These are phyloP conservation scores for Blastobotrys parvus DNA, from an alignment of 805 yeast genomes.

Conservation along the genomic window DNA sequence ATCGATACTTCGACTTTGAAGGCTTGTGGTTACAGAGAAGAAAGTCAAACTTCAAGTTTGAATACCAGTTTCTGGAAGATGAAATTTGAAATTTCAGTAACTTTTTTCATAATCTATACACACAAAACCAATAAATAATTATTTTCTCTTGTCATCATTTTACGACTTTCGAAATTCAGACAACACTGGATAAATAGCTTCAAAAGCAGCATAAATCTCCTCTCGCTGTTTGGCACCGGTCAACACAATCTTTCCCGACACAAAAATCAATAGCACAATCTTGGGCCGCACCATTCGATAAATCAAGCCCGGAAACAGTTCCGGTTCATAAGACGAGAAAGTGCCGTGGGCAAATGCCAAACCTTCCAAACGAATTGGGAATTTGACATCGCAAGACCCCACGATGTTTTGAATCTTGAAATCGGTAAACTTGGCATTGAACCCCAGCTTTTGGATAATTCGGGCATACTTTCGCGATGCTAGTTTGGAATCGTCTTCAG, in stretches of 20 bases:
- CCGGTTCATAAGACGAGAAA: slow-evolving; percentile 98
- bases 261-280: slow-evolving; percentile 90
- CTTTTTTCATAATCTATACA: background rate
- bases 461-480: slow-evolving; percentile 97
- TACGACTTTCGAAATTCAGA: slow-evolving; percentile 89
- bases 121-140: background rate
- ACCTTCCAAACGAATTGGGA: slow-evolving; percentile 95
- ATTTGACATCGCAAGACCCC: slow-evolving; percentile 97
- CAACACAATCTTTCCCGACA: slow-evolving; percentile 92
- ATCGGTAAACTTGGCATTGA: slow-evolving; percentile 95
- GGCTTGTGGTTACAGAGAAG: slow-evolving; percentile 58
- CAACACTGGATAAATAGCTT: slow-evolving; percentile 95
- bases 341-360: slow-evolving; percentile 97
- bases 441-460: slow-evolving; percentile 95
- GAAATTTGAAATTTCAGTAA: slow-evolving; percentile 23
- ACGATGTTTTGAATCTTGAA: slow-evolving; percentile 97
- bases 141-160: slow-evolving; percentile 7
- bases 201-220: slow-evolving; percentile 96
- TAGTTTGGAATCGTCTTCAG: slow-evolving; percentile 96
- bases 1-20: slow-evolving; percentile 83
- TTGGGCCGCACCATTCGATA: slow-evolving; percentile 99
- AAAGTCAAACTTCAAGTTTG: slow-evolving; percentile 49
- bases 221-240: slow-evolving; percentile 99
- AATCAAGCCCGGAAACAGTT: slow-evolving; percentile 93
- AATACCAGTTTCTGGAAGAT: slow-evolving; percentile 36